Percentiles rank a stretch among this genome's conserved stretches.
phyloP scores from a whole-genome alignment of 1,284 basidiomycete genomes.

The Phellopilus nigrolimitatus region DNA sequence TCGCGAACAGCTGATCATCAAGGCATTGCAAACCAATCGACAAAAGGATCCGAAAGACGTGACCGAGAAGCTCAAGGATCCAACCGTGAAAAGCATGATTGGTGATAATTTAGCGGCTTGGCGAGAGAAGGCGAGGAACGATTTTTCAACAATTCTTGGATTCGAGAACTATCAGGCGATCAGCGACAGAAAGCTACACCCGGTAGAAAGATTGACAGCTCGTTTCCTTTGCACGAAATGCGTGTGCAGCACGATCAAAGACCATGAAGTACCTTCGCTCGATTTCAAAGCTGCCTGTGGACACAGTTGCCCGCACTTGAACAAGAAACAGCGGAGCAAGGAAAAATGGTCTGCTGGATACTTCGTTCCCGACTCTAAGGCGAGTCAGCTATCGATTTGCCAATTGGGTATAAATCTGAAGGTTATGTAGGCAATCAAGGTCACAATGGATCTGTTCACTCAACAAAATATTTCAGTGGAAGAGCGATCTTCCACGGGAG shows the following conservation, averaged over 20 bases:
- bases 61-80: constrained; percentile 28
- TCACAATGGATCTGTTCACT: constrained; percentile 35
- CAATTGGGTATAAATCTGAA: constrained; percentile 20
- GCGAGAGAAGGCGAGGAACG: constrained; percentile 37
- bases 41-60: constrained; percentile 8
- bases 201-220: constrained; percentile 52
- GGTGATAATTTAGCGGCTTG: constrained; percentile 43
- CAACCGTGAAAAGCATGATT: constrained; percentile 33
- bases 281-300: constrained; percentile 52
- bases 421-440: constrained; percentile 38
- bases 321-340: constrained; percentile 29
- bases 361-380: constrained; percentile 56
- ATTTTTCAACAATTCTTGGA: constrained; percentile 45
- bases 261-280: constrained; percentile 40
- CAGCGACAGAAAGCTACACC: constrained; percentile 44
- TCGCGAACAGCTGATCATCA: constrained; percentile 38
- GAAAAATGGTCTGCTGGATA: constrained; percentile 42
- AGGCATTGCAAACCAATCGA: constrained; percentile 31
- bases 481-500: constrained; percentile 25
- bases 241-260: constrained; percentile 31
- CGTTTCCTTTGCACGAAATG: constrained; percentile 55
- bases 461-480: constrained; percentile 32
- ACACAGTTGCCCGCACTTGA: constrained; percentile 44
- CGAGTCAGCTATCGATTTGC: constrained; percentile 24
- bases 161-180: constrained; percentile 44